Evolutionary conservation across 805 yeast genomes (phyloP), one percentile per base, ranked within the genome.

Genomic region (Candida awuae): DNA sequence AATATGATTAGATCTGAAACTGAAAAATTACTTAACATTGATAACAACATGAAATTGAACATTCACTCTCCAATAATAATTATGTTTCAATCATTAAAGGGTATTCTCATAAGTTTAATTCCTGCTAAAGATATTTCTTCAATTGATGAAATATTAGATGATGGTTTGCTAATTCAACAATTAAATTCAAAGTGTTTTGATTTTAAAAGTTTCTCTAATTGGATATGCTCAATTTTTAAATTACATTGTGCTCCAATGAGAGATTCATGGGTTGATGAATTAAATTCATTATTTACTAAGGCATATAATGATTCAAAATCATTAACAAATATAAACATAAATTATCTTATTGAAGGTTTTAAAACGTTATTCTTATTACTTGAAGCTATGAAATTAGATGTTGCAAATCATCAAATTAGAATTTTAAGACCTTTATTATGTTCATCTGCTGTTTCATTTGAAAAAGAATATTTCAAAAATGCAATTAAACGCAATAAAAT

Each of bases 231-330:
- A 23, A 74, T 86, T 23, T 80, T 90, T 62, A 85, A 87, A 61
- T 76, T 80, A 37, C 95, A 85, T 57, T 87, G 96, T 62, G 95
- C 96, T 6, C 97, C 97, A 45, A 86, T 86, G 94, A 73, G 97
- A 56, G 95, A 85, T 59, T 63, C 75, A 29, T 81, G 92, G 87
- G 94, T 88, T 27, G 84, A 77, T 50, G 84, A 80, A 51, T 84
- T 88, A 92, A 74, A 75, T 34, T 51, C 56, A 10, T 72, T 72
- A 49, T 77, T 84, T 51, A 68, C 62, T 27, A 65, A 63, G 35
- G 76, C 81, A 15, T 50, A 52, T 30, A 17, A 39, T 45, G 51
- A 36, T 20, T 13, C 35, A 10, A 13, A 10, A 8, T 27, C 18
- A 17, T n/a, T 13, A 8, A 16, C 23, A 16, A 18, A 30, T 32